Conservation (phyloP, 306 rosid genomes). For the Begonia loranthoides region DNA sequence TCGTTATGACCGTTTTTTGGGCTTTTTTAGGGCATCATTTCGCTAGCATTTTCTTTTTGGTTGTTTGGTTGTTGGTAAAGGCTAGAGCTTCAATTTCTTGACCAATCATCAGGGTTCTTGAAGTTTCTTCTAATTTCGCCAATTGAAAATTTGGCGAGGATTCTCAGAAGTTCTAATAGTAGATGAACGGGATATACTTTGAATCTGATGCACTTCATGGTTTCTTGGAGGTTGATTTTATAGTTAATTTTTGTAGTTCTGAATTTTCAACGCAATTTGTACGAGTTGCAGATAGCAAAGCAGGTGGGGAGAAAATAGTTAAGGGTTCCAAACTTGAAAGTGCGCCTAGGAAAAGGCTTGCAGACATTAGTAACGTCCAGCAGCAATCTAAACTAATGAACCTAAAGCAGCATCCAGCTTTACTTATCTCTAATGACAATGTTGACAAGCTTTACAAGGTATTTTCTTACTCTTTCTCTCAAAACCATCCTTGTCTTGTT, state of each 20-base stretch:
- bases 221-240: background rate
- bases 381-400: conserved; percentile 14
- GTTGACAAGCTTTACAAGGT: conserved; percentile 47
- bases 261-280: background rate
- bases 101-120: too few relatives aligned
- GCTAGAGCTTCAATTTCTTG: too few relatives aligned
- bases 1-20: background rate
- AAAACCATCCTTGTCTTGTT: background rate
- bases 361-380: conserved; percentile 57
- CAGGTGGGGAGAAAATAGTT: conserved; percentile 19
- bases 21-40: background rate
- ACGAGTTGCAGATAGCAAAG: conserved; percentile 21
- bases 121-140: too few relatives aligned
- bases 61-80: too few relatives aligned
- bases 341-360: conserved; percentile 36
- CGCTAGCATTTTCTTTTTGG: too few relatives aligned
- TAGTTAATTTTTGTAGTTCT: conserved; percentile 6
- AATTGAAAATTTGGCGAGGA: too few relatives aligned
- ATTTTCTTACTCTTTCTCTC: background rate
- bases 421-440: conserved; percentile 17
- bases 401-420: conserved; percentile 15
- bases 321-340: conserved; percentile 27
- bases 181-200: too few relatives aligned
- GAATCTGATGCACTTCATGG: background rate
- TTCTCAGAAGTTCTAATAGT: too few relatives aligned